A percentile compares a stretch with the other conserved stretches of the same genome.
Evolutionary conservation across 176 grass and related monocot species (phyloP).

Genomic region (Pharus latifolius): DNA sequence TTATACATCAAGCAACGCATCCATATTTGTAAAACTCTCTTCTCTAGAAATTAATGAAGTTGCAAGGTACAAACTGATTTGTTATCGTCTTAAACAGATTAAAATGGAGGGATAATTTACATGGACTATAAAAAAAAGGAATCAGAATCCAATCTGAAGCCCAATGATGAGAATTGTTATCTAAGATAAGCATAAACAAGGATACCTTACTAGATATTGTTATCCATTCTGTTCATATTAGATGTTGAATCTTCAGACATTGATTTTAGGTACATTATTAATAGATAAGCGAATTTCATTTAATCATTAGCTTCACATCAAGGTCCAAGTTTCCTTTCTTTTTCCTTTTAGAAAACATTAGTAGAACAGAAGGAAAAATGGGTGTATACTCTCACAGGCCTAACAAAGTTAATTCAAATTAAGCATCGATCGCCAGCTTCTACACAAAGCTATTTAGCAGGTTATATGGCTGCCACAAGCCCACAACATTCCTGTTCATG

Average conservation of each 20-base stretch:
- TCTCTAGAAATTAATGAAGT: no score
- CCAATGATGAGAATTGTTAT: not conserved
- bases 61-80: no score
- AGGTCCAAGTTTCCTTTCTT: not conserved
- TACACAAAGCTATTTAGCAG: no score
- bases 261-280: not conserved
- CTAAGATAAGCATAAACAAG: not conserved
- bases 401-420: no score
- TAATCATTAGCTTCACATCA: not conserved
- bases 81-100: no score
- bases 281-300: not conserved
- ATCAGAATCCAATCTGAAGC: not conserved
- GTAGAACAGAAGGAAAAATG: not conserved
- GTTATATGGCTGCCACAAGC: no score
- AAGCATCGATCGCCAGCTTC: no score
- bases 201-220: not conserved
- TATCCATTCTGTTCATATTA: not conserved
- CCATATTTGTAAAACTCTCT: no score
- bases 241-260: not conserved
- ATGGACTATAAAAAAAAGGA: not conserved
- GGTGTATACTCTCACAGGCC: not conserved
- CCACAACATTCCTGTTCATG: not conserved
- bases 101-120: not conserved
- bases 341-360: not conserved
- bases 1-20: no score